A percentile compares a stretch with the other conserved stretches of the same genome.
These are phyloP conservation scores for Meyerozyma carpophila DNA, from an alignment of 1,139 yeast genomes.

Conservation along the genomic window DNA sequence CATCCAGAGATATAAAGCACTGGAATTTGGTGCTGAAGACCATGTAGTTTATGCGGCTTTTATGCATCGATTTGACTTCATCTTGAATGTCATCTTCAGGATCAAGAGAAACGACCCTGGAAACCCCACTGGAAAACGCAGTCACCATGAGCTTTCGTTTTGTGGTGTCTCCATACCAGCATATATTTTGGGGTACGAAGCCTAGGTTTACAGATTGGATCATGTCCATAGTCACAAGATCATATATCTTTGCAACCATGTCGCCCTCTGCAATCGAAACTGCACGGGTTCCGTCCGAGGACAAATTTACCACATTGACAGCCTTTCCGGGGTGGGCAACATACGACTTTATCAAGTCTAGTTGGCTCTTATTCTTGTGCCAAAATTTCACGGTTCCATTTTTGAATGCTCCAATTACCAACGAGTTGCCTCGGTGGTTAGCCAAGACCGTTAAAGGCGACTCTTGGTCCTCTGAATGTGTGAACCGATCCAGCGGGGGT, in stretches of 20 bases:
- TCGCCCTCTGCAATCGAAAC: slow-evolving; percentile 27
- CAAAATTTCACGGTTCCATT: slow-evolving; percentile 42
- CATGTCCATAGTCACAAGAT: slow-evolving; percentile 36
- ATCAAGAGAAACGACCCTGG: slow-evolving; percentile 11
- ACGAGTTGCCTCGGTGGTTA: neutral
- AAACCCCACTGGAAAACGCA: neutral
- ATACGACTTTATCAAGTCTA: slow-evolving; percentile 34
- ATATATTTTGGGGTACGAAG: slow-evolving; percentile 15
- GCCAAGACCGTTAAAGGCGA: neutral
- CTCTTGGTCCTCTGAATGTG: neutral
- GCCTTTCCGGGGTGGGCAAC: slow-evolving; percentile 20
- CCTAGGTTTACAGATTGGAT: slow-evolving; percentile 23
- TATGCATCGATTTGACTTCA: slow-evolving; percentile 21
- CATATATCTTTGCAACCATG: slow-evolving; percentile 29
- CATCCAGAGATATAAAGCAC: slow-evolving; percentile 35
- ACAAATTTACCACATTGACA: slow-evolving; percentile 11
- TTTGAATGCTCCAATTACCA: slow-evolving; percentile 28
- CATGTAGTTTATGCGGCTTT: slow-evolving; percentile 19
- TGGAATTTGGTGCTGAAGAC: slow-evolving; percentile 21
- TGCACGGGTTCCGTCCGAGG: slow-evolving; percentile 16
- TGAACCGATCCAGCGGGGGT: neutral
- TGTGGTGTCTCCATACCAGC: neutral
- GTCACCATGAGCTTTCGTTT: neutral
- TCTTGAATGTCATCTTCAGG: slow-evolving; percentile 13
- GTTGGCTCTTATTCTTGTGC: slow-evolving; percentile 15